phyloP scores from a whole-genome alignment of 306 rosid species.

The Lablab purpureus region DNA sequence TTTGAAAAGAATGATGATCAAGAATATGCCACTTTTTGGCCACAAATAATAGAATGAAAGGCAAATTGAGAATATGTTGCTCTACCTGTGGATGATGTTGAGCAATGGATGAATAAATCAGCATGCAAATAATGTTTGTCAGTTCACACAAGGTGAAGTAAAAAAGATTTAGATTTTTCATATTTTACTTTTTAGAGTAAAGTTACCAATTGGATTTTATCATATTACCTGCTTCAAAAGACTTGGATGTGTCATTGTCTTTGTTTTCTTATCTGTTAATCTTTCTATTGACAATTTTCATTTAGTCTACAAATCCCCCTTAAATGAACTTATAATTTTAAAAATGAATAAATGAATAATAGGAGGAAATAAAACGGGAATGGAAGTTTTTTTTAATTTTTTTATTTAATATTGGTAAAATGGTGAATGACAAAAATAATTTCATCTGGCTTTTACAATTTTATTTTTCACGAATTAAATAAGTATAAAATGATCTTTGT shows the following conservation, averaged over 20 bases:
- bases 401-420: background rate
- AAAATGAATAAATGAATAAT: background rate
- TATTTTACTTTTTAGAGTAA: constrained; percentile 42
- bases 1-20: constrained; percentile 52
- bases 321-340: constrained; percentile 17
- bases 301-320: constrained; percentile 31
- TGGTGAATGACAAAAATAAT: too few species aligned
- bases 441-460: background rate
- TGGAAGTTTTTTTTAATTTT: background rate
- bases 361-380: constrained; percentile 10
- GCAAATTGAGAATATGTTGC: constrained; percentile 42
- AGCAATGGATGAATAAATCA: constrained; percentile 36
- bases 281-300: constrained; percentile 22
- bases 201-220: constrained; percentile 48
- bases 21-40: constrained; percentile 55
- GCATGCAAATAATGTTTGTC: constrained; percentile 29
- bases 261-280: constrained; percentile 15
- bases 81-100: constrained; percentile 47
- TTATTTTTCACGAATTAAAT: background rate
- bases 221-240: constrained; percentile 35
- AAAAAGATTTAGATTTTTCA: constrained; percentile 50
- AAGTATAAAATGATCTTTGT: background rate
- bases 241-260: constrained; percentile 20
- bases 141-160: constrained; percentile 45
- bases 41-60: constrained; percentile 34